Conservation (phyloP, 1,284 basidiomycete species). For the Moniliophthora roreri region DNA sequence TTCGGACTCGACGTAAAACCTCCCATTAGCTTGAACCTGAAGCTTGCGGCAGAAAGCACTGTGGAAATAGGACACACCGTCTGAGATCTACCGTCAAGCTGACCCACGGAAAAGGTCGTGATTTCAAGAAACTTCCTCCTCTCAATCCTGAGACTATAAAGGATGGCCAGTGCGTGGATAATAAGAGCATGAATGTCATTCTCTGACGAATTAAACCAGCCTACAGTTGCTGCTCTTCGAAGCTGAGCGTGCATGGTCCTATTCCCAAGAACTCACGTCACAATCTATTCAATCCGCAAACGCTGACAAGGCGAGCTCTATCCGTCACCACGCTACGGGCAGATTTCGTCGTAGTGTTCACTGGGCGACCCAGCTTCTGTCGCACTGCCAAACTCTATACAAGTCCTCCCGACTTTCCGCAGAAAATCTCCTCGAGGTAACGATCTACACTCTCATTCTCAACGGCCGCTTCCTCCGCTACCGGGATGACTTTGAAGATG, state of each 20-base stretch:
- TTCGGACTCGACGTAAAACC: conserved; percentile 28
- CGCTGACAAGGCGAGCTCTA: conserved; percentile 48
- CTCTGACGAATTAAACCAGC: conserved; percentile 36
- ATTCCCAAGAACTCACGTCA: conserved; percentile 78
- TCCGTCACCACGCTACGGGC: conserved; percentile 75
- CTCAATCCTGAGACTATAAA: conserved; percentile 66
- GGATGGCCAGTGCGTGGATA: conserved; percentile 73
- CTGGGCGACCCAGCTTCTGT: conserved; percentile 79
- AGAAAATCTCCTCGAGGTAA: conserved; percentile 58
- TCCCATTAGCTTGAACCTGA: background rate
- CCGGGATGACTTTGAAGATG: conserved; percentile 77
- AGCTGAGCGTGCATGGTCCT: conserved; percentile 90
- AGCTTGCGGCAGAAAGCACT: conserved; percentile 69
- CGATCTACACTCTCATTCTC: conserved; percentile 69
- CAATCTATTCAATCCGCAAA: conserved; percentile 55
- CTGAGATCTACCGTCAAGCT: conserved; percentile 81
- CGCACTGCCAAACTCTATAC: conserved; percentile 70
- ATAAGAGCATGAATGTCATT: background rate
- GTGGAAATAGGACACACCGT: conserved; percentile 87
- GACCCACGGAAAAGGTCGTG: conserved; percentile 87
- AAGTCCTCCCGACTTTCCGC: conserved; percentile 52
- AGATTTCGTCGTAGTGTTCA: conserved; percentile 86
- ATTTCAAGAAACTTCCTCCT: conserved; percentile 81
- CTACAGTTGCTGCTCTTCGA: conserved; percentile 86
- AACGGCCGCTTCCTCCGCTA: conserved; percentile 76